Conservation (phyloP, 1,284 basidiomycete genomes). For the Cryptococcus jaspeensis region DNA sequence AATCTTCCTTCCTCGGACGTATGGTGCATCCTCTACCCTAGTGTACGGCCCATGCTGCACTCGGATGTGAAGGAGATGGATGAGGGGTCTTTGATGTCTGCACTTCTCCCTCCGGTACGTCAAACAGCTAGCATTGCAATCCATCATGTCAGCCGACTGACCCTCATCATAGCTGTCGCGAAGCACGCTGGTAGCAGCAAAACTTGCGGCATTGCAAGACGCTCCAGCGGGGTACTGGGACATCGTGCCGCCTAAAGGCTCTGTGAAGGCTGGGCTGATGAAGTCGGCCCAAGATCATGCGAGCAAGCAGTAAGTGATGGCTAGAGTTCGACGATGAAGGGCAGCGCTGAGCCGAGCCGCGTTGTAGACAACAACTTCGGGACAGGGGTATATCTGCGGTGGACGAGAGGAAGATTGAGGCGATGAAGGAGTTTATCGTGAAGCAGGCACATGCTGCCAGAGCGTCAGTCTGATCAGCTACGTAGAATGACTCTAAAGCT, state of each 20-base stretch:
- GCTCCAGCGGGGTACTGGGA: slow-evolving; percentile 68
- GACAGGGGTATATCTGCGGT: slow-evolving; percentile 55
- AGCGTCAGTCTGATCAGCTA: slow-evolving; percentile 53
- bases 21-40: slow-evolving; percentile 96
- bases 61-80: slow-evolving; percentile 79
- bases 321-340: background rate
- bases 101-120: slow-evolving; percentile 76
- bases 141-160: background rate
- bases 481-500: background rate
- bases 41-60: slow-evolving; percentile 77
- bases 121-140: background rate
- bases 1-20: slow-evolving; percentile 79
- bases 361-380: slow-evolving; percentile 13
- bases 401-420: slow-evolving; percentile 51
- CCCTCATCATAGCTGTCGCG: slow-evolving; percentile 62
- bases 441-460: slow-evolving; percentile 71
- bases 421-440: slow-evolving; percentile 82
- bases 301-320: background rate
- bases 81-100: slow-evolving; percentile 68
- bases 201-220: slow-evolving; percentile 53
- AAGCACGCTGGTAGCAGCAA: slow-evolving; percentile 77
- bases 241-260: slow-evolving; percentile 21
- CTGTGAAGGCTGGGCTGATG: slow-evolving; percentile 20
- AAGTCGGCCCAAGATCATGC: slow-evolving; percentile 15
- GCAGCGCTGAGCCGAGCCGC: background rate